Evolutionary conservation across 495 filamentous ascomycete species (phyloP), one percentile per base, ranked within the genome.

Genomic region (Neurospora sp.): DNA sequence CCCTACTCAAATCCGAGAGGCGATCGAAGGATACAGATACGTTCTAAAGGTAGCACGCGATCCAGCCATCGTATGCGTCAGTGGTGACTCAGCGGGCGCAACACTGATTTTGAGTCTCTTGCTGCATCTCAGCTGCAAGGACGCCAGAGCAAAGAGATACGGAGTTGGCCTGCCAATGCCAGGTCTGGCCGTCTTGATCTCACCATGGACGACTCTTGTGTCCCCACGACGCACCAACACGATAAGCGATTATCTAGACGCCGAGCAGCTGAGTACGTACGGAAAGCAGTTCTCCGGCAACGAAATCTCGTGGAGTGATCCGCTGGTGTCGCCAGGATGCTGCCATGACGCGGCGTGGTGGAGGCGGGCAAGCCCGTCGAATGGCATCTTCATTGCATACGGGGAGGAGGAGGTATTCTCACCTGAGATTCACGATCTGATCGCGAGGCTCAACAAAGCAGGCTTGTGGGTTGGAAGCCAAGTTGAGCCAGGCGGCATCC

Each of bases 71-170:
- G 85, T 94, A 14, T 89, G 87, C 74, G 84, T 94, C 35, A 86
- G 85, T 41, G 92, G 92, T 18, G 92, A 94, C 75, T 93, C 91
- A 1, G 92, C 92, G 11, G 92, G 92, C 14, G 92, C 85, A 23
- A 89, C 90, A 5, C 82, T 94, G 23, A 86, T 91, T 10, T 82
- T 94, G 31, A 89, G 87, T 77, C 82, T 93, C 23, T 79, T 94
- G 62, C 86, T 94, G 2, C 84, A 88, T 73, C 81, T 92, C 10
- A 85, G 84, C 76, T 71, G 73, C 70, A 48, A 70, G 70, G 31
- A 72, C 82, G 79, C 72, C 70, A 78, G 42, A 73, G 73, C 71
- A 66, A 70, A 23, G 73, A 74, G 42, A 38, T 48, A 70, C 72
- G 75, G 76, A 18, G 44, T 40, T 42, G 59, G 62, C 2, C 74